A percentile compares a stretch with the other conserved stretches of the same genome.
Conservation (phyloP, 75 land plant genomes). For the Chamaecyparis obtusa region DNA sequence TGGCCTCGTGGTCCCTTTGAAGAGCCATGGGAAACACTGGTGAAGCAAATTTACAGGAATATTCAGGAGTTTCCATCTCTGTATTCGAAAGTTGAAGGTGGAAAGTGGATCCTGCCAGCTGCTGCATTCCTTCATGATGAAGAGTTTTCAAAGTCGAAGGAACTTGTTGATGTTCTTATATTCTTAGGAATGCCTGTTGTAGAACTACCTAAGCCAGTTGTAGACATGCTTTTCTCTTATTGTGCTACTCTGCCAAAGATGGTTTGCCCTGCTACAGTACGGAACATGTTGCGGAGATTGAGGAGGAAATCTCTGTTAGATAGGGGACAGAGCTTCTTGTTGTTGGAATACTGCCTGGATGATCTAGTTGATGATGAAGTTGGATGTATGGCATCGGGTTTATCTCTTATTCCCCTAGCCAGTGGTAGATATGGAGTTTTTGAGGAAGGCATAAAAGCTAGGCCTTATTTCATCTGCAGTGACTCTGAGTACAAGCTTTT, state of each 20-base stretch:
- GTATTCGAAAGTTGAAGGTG: slow-evolving; percentile 60
- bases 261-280: slow-evolving; percentile 58
- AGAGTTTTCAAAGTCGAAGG: slow-evolving; percentile 44
- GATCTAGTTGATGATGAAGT: slow-evolving; percentile 83
- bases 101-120: slow-evolving; percentile 73
- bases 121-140: slow-evolving; percentile 79
- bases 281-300: slow-evolving; percentile 39
- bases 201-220: slow-evolving; percentile 35
- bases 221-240: slow-evolving; percentile 49
- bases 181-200: slow-evolving; percentile 74
- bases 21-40: slow-evolving; percentile 82
- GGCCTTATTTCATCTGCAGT: slow-evolving; percentile 63
- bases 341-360: slow-evolving; percentile 84
- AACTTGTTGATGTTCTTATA: slow-evolving; percentile 55
- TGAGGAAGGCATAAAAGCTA: slow-evolving; percentile 28
- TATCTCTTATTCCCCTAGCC: slow-evolving; percentile 80
- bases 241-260: slow-evolving; percentile 29
- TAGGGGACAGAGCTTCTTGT: slow-evolving; percentile 36
- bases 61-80: slow-evolving; percentile 44
- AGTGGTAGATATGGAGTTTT: slow-evolving; percentile 65
- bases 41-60: slow-evolving; percentile 52
- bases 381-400: slow-evolving; percentile 33
- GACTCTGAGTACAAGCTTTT: slow-evolving; percentile 61
- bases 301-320: slow-evolving; percentile 20
- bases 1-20: slow-evolving; percentile 82